These are phyloP conservation scores for Logfia minima DNA, from an alignment of 129 eudicot genomes.

Conservation along the genomic window DNA sequence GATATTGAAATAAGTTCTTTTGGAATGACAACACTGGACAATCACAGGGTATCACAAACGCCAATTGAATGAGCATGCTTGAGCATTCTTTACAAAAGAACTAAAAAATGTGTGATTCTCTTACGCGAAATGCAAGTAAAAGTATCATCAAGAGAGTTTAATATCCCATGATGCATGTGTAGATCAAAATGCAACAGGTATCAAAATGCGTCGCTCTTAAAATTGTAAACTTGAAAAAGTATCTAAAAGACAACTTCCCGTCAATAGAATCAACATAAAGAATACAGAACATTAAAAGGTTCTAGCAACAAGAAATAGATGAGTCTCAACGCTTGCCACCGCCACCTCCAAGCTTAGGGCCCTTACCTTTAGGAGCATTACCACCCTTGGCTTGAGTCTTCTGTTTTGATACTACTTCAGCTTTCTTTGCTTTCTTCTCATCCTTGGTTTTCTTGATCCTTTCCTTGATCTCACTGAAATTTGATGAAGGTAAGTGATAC, in stretches of 20 bases:
- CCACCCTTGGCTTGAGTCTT: constrained; percentile 48
- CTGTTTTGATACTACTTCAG: constrained; percentile 52
- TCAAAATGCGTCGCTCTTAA: constrained; percentile 5
- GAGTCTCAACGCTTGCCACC: constrained; percentile 48
- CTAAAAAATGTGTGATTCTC: not conserved
- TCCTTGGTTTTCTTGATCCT: constrained; percentile 72
- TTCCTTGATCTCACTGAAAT: constrained; percentile 57
- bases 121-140: too few relatives aligned
- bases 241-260: constrained; percentile 5
- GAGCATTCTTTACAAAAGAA: too few relatives aligned
- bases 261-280: not conserved
- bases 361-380: constrained; percentile 54
- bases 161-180: not conserved
- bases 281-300: constrained; percentile 11
- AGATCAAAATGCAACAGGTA: not conserved
- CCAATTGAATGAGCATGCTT: not conserved
- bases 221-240: constrained; percentile 14
- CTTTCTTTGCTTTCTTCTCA: constrained; percentile 69
- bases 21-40: not conserved
- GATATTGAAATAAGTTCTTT: not conserved
- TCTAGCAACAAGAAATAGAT: constrained; percentile 6
- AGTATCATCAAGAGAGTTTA: not conserved
- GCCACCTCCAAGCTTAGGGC: constrained; percentile 69
- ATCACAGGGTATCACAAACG: too few relatives aligned
- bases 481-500: not conserved